Evolutionary conservation across 2,329 filamentous ascomycete species (phyloP).

Genomic region (Lasiodiplodia sp.): DNA sequence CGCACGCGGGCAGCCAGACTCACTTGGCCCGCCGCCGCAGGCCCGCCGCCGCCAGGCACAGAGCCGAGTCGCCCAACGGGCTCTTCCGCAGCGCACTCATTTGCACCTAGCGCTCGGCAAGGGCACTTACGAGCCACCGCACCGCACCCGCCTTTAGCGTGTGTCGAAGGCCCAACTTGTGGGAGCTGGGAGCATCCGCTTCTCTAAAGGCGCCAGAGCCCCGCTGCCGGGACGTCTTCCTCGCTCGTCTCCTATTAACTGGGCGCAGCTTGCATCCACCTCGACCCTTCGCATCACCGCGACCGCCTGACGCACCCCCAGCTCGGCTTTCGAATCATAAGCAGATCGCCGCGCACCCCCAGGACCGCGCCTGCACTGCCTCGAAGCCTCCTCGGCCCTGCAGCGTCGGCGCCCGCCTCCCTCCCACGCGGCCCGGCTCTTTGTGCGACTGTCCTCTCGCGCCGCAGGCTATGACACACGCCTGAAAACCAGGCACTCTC

Average conservation of each 20-base stretch:
- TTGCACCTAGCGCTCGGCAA: constrained; percentile 28
- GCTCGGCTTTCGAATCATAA: constrained; percentile 27
- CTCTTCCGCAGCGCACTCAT: constrained; percentile 23
- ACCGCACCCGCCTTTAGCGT: constrained; percentile 28
- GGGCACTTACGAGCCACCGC: constrained; percentile 25
- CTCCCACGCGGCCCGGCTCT: constrained; percentile 26
- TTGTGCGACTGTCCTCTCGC: constrained; percentile 20
- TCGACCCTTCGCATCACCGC: constrained; percentile 25
- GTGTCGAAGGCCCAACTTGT: constrained; percentile 20
- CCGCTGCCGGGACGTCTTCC: constrained; percentile 28
- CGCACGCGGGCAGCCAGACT: constrained; percentile 24
- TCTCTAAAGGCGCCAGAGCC: constrained; percentile 28
- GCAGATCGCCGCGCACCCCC: constrained; percentile 27
- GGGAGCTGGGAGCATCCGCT: constrained; percentile 28
- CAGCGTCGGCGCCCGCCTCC: constrained; percentile 20
- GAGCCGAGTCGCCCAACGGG: constrained; percentile 27
- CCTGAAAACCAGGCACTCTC: constrained; percentile 26
- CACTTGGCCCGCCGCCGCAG: constrained; percentile 13
- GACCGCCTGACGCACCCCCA: constrained; percentile 27
- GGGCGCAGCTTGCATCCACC: constrained; percentile 28
- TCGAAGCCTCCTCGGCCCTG: constrained; percentile 26
- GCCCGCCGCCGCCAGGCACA: constrained; percentile 22
- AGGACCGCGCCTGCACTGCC: constrained; percentile 22
- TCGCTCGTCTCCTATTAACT: constrained; percentile 29
- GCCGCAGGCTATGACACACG: constrained; percentile 23